A percentile compares a stretch with the other conserved stretches of the same genome.
phyloP scores from a whole-genome alignment of 1,284 basidiomycete genomes.

The Coniophora puteana region DNA sequence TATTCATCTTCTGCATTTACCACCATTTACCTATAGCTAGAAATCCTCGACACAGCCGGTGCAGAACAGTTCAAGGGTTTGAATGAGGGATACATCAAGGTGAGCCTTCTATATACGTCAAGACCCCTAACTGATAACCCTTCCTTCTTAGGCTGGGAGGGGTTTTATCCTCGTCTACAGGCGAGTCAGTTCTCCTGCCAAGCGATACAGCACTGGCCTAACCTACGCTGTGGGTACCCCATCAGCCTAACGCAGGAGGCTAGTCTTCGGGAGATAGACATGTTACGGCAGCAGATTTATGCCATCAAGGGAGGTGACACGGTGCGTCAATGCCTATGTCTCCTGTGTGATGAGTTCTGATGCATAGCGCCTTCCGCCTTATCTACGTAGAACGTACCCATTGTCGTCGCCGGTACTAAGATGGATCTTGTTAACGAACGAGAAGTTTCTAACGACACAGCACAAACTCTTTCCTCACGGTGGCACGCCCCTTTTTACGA shows the following conservation, averaged over 20 bases:
- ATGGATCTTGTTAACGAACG: conserved; percentile 80
- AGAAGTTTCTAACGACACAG: conserved; percentile 67
- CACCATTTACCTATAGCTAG: conserved; percentile 54
- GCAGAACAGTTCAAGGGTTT: conserved; percentile 82
- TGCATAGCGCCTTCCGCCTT: conserved; percentile 1
- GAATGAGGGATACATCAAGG: conserved; percentile 79
- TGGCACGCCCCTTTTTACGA: conserved; percentile 84
- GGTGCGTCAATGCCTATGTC: conserved; percentile 32
- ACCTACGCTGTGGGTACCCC: conserved; percentile 3
- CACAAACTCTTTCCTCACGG: conserved; percentile 58
- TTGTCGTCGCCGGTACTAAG: conserved; percentile 88
- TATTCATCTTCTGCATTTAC: no score
- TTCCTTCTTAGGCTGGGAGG: conserved; percentile 49
- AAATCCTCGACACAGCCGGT: conserved; percentile 88
- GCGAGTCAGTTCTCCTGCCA: conserved; percentile 27
- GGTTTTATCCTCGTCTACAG: conserved; percentile 86
- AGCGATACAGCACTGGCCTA: no score
- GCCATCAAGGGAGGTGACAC: conserved; percentile 69
- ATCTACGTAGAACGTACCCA: conserved; percentile 57
- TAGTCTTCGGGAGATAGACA: conserved; percentile 74
- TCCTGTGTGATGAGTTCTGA: conserved; percentile 1
- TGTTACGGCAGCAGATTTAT: conserved; percentile 76
- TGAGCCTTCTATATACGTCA: conserved; percentile 19
- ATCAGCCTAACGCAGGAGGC: conserved; percentile 73
- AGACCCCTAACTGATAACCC: conserved; percentile 3